Base-by-base conservation (phyloP, 345 rosid species). In the Aquilaria yunnanensis region DNA sequence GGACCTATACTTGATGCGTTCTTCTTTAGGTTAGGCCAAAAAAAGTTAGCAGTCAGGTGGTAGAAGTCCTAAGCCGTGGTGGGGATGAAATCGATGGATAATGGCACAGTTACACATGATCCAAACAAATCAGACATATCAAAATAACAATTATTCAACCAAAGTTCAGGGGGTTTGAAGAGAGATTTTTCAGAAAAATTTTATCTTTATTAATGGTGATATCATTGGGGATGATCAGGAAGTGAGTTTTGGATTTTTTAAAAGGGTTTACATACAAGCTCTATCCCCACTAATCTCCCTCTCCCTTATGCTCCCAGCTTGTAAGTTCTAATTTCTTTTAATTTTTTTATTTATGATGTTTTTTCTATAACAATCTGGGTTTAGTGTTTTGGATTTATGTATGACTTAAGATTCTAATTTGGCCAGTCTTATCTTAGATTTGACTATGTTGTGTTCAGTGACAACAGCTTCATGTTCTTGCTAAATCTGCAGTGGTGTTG, bases 41-140 rank as follows among this genome's bases (percentile, higher is more conserved):
- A 68, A 14, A 64, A 78, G 54, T 85, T 92, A 14, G 86, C 68
- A n/a, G 86, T 83, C 51, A 84, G 69, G 9, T 78, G 74, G 70
- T 75, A 67, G 3, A 84, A 59, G 50, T 59, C 67, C 23, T 1
- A 23, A 23, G 23, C 23, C 23, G 81, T 52, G 50, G 85, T 76
- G 57, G 86, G 73, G 4, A 88, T 77, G 71, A 83, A 83, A 61
- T 75, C 96, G 70, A 96, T 23, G 80, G 74, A 93, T 93, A 47
- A 90, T 86, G 23, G 98, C 92, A 69, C 98, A 97, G 74, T 97
- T 97, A 85, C 98, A 93, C 98, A 93, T 93, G 87, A 63, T 72
- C 23, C 14, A 33, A 34, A 32, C 34, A 10, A 46, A 52, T 56
- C 32, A 53, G 31, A 43, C 52, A 45, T 70, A 70, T 62, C 62